Evolutionary conservation across 495 filamentous ascomycete species (phyloP).

Genomic region (Penicillium robsamsonii): DNA sequence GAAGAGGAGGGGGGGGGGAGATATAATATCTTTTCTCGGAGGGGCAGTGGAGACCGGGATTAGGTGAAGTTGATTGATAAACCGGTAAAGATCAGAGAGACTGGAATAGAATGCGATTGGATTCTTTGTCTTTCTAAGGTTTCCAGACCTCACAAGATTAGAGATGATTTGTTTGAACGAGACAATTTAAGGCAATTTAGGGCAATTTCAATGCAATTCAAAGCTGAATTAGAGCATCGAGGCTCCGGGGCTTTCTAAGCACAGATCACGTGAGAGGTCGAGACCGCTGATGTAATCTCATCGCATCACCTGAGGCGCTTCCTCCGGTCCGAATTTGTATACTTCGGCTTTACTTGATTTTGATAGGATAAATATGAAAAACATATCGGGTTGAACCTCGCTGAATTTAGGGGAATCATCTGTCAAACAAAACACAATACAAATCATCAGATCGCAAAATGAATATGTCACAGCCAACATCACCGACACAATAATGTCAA

Average conservation of each 20-base stretch:
- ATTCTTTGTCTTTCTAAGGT: constrained; percentile 18
- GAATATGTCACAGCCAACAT: constrained; percentile 2
- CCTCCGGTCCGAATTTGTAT: background rate
- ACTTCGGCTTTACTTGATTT: background rate
- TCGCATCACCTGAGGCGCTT: constrained; percentile 12
- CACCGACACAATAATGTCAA: constrained; percentile 11
- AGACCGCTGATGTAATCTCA: constrained; percentile 20
- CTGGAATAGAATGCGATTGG: constrained; percentile 6
- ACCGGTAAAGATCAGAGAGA: constrained; percentile 15
- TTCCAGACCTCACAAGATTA: constrained; percentile 4
- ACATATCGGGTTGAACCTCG: background rate
- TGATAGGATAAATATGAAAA: background rate
- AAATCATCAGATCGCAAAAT: constrained; percentile 13
- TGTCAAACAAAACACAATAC: background rate
- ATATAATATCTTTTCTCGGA: constrained; percentile 26
- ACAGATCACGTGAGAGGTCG: constrained; percentile 24
- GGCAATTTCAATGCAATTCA: background rate
- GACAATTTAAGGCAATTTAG: background rate
- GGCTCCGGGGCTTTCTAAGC: constrained; percentile 32
- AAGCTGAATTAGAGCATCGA: constrained; percentile 28
- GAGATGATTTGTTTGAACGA: background rate
- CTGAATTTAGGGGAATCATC: constrained; percentile 5
- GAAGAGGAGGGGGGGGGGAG: constrained; percentile 8
- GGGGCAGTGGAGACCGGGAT: constrained; percentile 22
- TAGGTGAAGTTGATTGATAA: constrained; percentile 17